Conservation (phyloP, 441 rosid species). For the Pelargonium citronellum region DNA sequence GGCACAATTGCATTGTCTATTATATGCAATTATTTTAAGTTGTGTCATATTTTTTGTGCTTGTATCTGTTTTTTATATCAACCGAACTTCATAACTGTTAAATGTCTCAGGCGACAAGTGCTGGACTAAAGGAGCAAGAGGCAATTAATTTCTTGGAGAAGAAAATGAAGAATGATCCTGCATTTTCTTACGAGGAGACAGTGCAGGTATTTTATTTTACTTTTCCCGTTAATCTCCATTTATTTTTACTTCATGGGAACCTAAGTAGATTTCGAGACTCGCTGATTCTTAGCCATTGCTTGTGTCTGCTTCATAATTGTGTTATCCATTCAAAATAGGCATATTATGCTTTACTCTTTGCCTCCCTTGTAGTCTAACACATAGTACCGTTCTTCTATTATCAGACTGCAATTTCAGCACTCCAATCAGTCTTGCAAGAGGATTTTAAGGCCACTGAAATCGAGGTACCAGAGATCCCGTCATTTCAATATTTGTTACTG, state of each 20-base stretch:
- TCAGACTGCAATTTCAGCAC: conserved; percentile 35
- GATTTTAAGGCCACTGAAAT: conserved; percentile 39
- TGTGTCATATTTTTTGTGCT: background rate
- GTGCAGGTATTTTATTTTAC: conserved; percentile 58
- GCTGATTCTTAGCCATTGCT: background rate
- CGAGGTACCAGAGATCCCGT: conserved; percentile 23
- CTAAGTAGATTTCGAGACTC: too few species aligned
- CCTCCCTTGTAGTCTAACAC: conserved; percentile 11
- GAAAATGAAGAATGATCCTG: conserved; percentile 92
- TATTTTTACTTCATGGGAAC: too few species aligned
- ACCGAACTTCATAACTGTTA: background rate
- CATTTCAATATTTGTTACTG: too few species aligned
- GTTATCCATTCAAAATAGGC: too few species aligned
- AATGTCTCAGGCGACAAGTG: conserved; percentile 80
- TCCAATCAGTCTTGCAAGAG: conserved; percentile 38
- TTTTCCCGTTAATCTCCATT: background rate
- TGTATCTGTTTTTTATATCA: background rate
- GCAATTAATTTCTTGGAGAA: conserved; percentile 96
- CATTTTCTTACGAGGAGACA: conserved; percentile 76
- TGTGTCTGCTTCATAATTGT: background rate
- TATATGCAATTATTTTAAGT: too few species aligned
- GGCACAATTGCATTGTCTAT: too few species aligned
- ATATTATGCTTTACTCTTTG: too few species aligned
- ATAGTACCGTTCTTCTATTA: background rate
- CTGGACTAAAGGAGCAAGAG: conserved; percentile 95